These are phyloP conservation scores for Ocimum tenuiflorum DNA, from an alignment of 257 asterid genomes.

Conservation along the genomic window DNA sequence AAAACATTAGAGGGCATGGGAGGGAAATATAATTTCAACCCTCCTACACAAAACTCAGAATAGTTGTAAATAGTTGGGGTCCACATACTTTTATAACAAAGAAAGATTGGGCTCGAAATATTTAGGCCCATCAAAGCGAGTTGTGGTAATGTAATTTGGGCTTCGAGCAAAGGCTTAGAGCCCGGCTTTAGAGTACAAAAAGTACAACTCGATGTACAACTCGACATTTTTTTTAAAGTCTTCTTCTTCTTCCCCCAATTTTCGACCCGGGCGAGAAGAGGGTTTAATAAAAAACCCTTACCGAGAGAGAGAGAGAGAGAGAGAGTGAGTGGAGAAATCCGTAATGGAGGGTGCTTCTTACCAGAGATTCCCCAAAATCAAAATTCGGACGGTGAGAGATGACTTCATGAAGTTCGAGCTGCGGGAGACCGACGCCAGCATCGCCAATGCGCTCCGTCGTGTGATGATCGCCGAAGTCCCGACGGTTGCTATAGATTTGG, in stretches of 20 bases:
- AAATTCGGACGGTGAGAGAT: slow-evolving; percentile 68
- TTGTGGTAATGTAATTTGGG: too few species aligned
- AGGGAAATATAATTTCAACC: too few species aligned
- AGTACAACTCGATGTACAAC: neutral
- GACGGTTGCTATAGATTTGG: slow-evolving; percentile 85
- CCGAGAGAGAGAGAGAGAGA: neutral
- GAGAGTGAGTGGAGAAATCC: neutral
- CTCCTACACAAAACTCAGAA: too few species aligned
- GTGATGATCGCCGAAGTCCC: slow-evolving; percentile 97
- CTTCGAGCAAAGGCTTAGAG: too few species aligned
- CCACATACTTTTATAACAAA: too few species aligned
- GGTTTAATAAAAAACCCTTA: slow-evolving; percentile 28
- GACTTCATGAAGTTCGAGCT: slow-evolving; percentile 88
- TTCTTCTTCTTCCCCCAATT: neutral
- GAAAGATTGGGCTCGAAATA: too few species aligned
- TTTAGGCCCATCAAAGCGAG: too few species aligned
- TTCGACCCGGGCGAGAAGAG: neutral
- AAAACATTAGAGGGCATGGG: too few species aligned
- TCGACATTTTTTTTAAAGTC: neutral
- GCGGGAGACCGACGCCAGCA: slow-evolving; percentile 81
- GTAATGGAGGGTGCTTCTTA: slow-evolving; percentile 64
- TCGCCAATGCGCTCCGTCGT: slow-evolving; percentile 98
- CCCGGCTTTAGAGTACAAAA: neutral
- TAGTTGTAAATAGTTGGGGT: too few species aligned
- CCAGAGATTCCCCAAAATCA: slow-evolving; percentile 84